Percentiles rank a stretch among this genome's conserved stretches.
Conservation (phyloP, 768 basidiomycete species). For the Leccinum rimulosum region DNA sequence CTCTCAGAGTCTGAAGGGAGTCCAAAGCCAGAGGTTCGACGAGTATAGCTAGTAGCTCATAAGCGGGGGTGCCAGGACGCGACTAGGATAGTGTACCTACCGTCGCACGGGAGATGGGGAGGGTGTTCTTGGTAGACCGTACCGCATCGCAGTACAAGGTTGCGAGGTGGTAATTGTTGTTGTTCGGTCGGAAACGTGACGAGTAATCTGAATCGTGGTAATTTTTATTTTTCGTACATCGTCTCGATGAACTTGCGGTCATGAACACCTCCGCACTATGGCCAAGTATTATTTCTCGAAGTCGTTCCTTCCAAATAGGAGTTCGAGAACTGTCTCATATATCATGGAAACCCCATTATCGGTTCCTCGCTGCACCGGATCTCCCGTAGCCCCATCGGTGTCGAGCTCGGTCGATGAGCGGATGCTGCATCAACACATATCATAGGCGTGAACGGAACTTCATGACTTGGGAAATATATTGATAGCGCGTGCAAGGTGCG, state of each 20-base stretch:
- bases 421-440: background rate
- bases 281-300: background rate
- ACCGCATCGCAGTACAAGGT: slow-evolving; percentile 41
- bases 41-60: slow-evolving; percentile 11
- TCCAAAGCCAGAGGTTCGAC: slow-evolving; percentile 54
- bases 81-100: slow-evolving; percentile 20
- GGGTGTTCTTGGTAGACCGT: slow-evolving; percentile 49
- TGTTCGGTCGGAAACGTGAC: slow-evolving; percentile 2
- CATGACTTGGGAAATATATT: background rate
- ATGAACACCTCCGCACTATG: background rate
- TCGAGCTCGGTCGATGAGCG: background rate
- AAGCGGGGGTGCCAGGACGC: slow-evolving; percentile 6
- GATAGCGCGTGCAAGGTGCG: background rate
- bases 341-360: background rate
- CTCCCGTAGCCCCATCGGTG: background rate
- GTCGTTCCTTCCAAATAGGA: background rate
- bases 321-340: background rate
- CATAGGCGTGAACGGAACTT: background rate
- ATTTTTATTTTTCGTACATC: background rate
- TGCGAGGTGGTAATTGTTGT: background rate
- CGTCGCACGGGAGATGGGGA: slow-evolving; percentile 49
- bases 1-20: slow-evolving; percentile 49
- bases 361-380: background rate
- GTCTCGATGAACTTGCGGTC: background rate
- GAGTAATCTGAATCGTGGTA: background rate